phyloP scores from a whole-genome alignment of 129 eudicot species.

The Gnaphalium uliginosum region DNA sequence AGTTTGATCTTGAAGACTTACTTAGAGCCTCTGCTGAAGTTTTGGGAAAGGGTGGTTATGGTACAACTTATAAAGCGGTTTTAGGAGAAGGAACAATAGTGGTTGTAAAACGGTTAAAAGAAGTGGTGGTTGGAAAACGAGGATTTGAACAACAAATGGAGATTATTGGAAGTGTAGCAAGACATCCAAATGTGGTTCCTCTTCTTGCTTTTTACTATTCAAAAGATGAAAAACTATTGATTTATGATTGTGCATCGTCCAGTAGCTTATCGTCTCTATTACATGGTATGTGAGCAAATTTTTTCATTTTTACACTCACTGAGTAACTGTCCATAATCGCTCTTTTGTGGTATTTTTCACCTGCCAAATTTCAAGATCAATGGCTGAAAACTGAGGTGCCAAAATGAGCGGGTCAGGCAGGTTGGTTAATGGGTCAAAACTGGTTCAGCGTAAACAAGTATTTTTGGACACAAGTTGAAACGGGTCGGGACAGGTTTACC shows the following conservation, averaged over 20 bases:
- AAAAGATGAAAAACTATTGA: conserved; percentile 83
- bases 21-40: conserved; percentile 96
- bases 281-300: conserved; percentile 50
- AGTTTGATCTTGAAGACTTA: conserved; percentile 88
- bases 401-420: neutral
- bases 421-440: neutral
- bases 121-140: conserved; percentile 66
- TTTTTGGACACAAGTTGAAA: neutral
- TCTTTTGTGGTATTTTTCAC: neutral
- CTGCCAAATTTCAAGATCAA: neutral
- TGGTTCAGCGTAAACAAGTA: neutral
- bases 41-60: conserved; percentile 84
- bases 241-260: conserved; percentile 54
- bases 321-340: neutral
- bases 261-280: conserved; percentile 65
- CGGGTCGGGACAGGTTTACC: neutral
- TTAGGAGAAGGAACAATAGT: conserved; percentile 77
- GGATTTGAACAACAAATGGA: conserved; percentile 96
- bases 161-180: conserved; percentile 56
- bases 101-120: conserved; percentile 83
- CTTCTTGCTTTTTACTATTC: conserved; percentile 82
- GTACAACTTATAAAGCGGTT: conserved; percentile 83
- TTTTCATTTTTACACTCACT: neutral
- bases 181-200: conserved; percentile 65
- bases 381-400: neutral